Conservation (phyloP, 176 grass and related monocot genomes). For the Zea mays region Zm-B73-REFERENCE-NAM-5.0 NC_050101.1:98298501-98299000, state of each 20-base stretch:
- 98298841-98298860: conserved; percentile 32
- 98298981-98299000: conserved; percentile 34
- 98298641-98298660: conserved; percentile 49
- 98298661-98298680: conserved; percentile 51
- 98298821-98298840: conserved; percentile 53
- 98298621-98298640: conserved; percentile 38
- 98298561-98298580: conserved; percentile 53
- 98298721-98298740: conserved; percentile 39
- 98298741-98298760: conserved; percentile 38
- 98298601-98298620: conserved; percentile 46
- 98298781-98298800: conserved; percentile 42
- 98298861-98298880: conserved; percentile 73
- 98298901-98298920: conserved; percentile 38
- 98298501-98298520: conserved; percentile 52
- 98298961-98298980: conserved; percentile 43
- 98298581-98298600: conserved; percentile 44
- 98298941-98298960: conserved; percentile 43
- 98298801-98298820: conserved; percentile 1
- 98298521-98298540: conserved; percentile 70
- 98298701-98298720: conserved; percentile 22
- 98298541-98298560: conserved; percentile 66
- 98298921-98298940: conserved; percentile 39
- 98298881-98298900: conserved; percentile 53
- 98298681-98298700: conserved; percentile 28
- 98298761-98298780: conserved; percentile 47